These are phyloP conservation scores for Silene conica DNA, from an alignment of 148 eudicot species.

Conservation along the genomic window DNA sequence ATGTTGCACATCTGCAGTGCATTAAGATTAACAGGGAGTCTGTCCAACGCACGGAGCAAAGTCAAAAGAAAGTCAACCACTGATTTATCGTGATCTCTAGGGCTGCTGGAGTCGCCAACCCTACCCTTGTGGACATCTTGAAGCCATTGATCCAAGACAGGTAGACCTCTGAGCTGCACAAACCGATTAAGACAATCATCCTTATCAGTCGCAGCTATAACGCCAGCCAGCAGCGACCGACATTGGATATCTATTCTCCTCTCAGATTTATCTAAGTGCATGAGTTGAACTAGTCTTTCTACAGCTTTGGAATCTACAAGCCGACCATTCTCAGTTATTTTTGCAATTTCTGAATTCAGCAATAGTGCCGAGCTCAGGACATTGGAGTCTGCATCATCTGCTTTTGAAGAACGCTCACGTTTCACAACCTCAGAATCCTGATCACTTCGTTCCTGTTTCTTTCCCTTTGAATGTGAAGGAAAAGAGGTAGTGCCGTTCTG, in stretches of 20 bases:
- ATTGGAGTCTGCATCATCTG: slow-evolving; percentile 53
- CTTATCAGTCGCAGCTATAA: slow-evolving; percentile 75
- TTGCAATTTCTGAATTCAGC: slow-evolving; percentile 63
- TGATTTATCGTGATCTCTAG: slow-evolving; percentile 64
- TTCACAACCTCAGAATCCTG: slow-evolving; percentile 54
- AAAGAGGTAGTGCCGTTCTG: slow-evolving; percentile 46
- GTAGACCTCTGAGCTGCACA: slow-evolving; percentile 79
- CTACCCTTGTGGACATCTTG: slow-evolving; percentile 85
- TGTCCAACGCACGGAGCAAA: slow-evolving; percentile 84
- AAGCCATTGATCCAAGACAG: slow-evolving; percentile 84
- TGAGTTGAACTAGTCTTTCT: slow-evolving; percentile 73
- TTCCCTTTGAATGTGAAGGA: slow-evolving; percentile 41
- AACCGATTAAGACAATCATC: slow-evolving; percentile 74
- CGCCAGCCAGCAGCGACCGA: slow-evolving; percentile 61
- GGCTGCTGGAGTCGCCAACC: slow-evolving; percentile 50
- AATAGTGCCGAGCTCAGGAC: slow-evolving; percentile 38
- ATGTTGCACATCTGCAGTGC: background rate
- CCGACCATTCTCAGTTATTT: slow-evolving; percentile 69
- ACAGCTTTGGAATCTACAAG: slow-evolving; percentile 68
- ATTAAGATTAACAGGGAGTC: slow-evolving; percentile 66
- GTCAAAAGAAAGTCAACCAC: slow-evolving; percentile 80
- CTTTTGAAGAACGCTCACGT: slow-evolving; percentile 52
- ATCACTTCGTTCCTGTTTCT: slow-evolving; percentile 75
- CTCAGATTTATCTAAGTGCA: slow-evolving; percentile 62
- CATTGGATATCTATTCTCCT: slow-evolving; percentile 54